Conservation (phyloP, 75 land plant species). For the Cryptomeria japonica region DNA sequence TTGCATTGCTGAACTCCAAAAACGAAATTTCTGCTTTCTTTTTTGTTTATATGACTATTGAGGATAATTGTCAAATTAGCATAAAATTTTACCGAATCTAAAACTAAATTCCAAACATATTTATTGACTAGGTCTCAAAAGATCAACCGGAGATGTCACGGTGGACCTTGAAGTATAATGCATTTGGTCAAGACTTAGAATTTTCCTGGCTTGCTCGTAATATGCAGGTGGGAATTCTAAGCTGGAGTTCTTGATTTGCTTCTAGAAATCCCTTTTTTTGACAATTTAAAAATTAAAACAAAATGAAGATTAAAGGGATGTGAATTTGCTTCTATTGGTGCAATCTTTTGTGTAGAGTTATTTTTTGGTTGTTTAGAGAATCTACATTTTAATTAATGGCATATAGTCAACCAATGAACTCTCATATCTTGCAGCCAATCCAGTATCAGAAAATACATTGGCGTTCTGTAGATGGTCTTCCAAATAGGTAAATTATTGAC, state of each 20-base stretch:
- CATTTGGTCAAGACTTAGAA: conserved; percentile 88
- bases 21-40: not conserved
- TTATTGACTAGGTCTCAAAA: conserved; percentile 52
- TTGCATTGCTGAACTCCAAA: not conserved
- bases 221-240: conserved; percentile 60
- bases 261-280: not conserved
- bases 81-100: not conserved
- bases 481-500: conserved; percentile 66
- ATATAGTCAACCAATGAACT: not conserved
- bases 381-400: conserved; percentile 8
- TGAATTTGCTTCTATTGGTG: not conserved
- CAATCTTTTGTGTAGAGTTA: not conserved
- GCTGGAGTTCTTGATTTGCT: not conserved
- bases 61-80: not conserved
- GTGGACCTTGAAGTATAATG: conserved; percentile 81
- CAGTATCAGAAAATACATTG: conserved; percentile 95
- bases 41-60: not conserved
- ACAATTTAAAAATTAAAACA: not conserved
- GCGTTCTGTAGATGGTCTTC: conserved; percentile 93
- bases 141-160: conserved; percentile 87
- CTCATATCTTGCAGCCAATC: conserved; percentile 67
- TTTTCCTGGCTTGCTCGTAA: conserved; percentile 95
- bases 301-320: not conserved
- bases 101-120: not conserved
- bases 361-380: not conserved